Evolutionary conservation across 306 rosid species (phyloP).

Genomic region (Astragalus membranaceus): DNA sequence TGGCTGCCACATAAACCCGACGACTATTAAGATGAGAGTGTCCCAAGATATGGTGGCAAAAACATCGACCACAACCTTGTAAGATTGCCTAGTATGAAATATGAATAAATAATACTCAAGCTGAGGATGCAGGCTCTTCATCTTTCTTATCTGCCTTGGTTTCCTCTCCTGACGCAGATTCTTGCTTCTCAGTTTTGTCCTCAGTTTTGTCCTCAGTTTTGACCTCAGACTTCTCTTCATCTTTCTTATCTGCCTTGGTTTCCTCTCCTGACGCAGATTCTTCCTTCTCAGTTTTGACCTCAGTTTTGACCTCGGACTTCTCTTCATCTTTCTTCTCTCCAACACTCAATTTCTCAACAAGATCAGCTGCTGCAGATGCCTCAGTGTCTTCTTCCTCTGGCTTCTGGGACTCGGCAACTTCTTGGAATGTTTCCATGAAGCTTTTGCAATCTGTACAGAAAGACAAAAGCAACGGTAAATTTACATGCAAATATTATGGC

Average conservation of each 20-base stretch:
- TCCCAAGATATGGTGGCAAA: slow-evolving; percentile 29
- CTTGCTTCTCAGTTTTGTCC: slow-evolving; percentile 32
- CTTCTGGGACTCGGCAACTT: slow-evolving; percentile 81
- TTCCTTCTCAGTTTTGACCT: slow-evolving; percentile 32
- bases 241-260: slow-evolving; percentile 33
- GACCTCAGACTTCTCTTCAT: slow-evolving; percentile 32
- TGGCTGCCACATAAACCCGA: slow-evolving; percentile 36
- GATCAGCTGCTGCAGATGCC: slow-evolving; percentile 64
- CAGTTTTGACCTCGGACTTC: slow-evolving; percentile 39
- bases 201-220: slow-evolving; percentile 35
- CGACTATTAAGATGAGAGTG: slow-evolving; percentile 30
- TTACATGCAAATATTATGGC: not conserved
- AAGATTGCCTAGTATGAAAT: slow-evolving; percentile 27
- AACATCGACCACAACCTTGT: slow-evolving; percentile 39
- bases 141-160: slow-evolving; percentile 42
- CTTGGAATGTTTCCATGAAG: slow-evolving; percentile 88
- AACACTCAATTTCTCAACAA: slow-evolving; percentile 68
- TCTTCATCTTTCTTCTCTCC: slow-evolving; percentile 45
- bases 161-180: slow-evolving; percentile 24
- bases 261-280: slow-evolving; percentile 26
- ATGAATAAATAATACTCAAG: slow-evolving; percentile 32
- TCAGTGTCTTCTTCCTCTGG: slow-evolving; percentile 50
- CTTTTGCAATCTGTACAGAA: slow-evolving; percentile 55
- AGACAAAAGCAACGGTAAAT: not conserved
- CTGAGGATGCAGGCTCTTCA: slow-evolving; percentile 49